Conservation (phyloP, 441 rosid genomes). For the Brassica hybrid region DNA sequence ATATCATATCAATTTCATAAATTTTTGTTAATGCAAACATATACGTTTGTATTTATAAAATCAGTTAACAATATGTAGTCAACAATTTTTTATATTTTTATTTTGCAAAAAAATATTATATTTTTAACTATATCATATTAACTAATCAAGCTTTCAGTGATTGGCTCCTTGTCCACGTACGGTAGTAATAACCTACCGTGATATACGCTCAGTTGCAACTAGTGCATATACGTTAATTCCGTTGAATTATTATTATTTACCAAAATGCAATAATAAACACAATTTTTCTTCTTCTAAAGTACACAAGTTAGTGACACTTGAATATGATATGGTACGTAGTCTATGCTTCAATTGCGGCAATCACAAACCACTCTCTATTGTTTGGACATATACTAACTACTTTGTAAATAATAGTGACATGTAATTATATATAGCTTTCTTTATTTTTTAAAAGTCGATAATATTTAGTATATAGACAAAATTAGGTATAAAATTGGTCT, state of each 20-base stretch:
- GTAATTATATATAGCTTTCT: constrained; percentile 15
- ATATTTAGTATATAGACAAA: constrained; percentile 29
- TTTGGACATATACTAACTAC: constrained; percentile 11
- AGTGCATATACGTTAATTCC: constrained; percentile 5
- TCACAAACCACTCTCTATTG: constrained; percentile 31
- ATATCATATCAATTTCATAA: no score
- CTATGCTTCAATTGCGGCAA: constrained; percentile 45
- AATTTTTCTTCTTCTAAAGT: neutral
- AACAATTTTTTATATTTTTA: no score
- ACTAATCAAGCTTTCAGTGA: constrained; percentile 11
- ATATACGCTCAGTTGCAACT: constrained; percentile 31
- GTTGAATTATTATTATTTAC: neutral
- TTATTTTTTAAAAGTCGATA: neutral
- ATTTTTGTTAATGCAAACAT: no score
- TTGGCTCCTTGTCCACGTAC: constrained; percentile 37
- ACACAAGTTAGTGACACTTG: constrained; percentile 26
- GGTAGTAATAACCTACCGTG: constrained; percentile 18
- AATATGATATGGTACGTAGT: constrained; percentile 39
- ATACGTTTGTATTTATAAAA: no score
- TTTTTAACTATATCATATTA: no score
- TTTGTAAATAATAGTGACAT: constrained; percentile 24
- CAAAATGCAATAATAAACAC: neutral
- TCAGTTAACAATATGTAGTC: no score
- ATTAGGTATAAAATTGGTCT: constrained; percentile 38
- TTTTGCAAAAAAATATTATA: no score